Evolutionary conservation across 306 rosid genomes (phyloP).

Genomic region (Trifolium repens): DNA sequence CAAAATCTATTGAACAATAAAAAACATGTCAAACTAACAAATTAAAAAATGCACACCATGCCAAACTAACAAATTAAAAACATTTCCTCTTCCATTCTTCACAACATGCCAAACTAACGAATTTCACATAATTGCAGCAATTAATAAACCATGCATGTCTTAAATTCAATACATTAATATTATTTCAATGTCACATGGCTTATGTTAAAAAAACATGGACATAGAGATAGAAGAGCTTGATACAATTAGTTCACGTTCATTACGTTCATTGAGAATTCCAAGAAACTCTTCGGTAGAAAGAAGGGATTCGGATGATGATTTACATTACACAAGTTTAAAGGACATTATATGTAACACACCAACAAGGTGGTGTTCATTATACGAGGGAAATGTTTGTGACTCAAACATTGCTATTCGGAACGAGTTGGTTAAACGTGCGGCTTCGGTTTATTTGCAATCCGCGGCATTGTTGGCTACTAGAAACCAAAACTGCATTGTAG

Average conservation of each 20-base stretch:
- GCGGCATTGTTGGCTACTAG: slow-evolving; percentile 49
- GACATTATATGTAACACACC: slow-evolving; percentile 60
- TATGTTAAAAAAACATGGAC: slow-evolving; percentile 46
- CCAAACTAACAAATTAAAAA: neutral
- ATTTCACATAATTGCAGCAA: neutral
- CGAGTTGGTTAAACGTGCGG: slow-evolving; percentile 67
- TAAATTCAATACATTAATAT: slow-evolving; percentile 16
- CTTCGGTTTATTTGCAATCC: slow-evolving; percentile 70
- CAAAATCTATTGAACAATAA: slow-evolving; percentile 32
- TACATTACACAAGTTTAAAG: slow-evolving; percentile 69
- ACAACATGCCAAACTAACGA: neutral
- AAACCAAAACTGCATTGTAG: slow-evolving; percentile 45
- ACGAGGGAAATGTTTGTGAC: slow-evolving; percentile 54
- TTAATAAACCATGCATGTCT: slow-evolving; percentile 25
- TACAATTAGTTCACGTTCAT: slow-evolving; percentile 8
- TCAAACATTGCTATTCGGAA: slow-evolving; percentile 58
- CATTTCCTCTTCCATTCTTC: neutral
- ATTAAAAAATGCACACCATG: slow-evolving; percentile 15
- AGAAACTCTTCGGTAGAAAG: slow-evolving; percentile 7
- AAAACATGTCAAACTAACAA: neutral
- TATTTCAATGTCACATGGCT: slow-evolving; percentile 31
- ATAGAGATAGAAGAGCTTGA: slow-evolving; percentile 39
- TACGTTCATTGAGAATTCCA: slow-evolving; percentile 30
- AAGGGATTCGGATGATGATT: slow-evolving; percentile 41
- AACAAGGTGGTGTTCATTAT: slow-evolving; percentile 26